Conservation (phyloP, 2,329 filamentous ascomycete species). For the Colletotrichum sp. region DNA sequence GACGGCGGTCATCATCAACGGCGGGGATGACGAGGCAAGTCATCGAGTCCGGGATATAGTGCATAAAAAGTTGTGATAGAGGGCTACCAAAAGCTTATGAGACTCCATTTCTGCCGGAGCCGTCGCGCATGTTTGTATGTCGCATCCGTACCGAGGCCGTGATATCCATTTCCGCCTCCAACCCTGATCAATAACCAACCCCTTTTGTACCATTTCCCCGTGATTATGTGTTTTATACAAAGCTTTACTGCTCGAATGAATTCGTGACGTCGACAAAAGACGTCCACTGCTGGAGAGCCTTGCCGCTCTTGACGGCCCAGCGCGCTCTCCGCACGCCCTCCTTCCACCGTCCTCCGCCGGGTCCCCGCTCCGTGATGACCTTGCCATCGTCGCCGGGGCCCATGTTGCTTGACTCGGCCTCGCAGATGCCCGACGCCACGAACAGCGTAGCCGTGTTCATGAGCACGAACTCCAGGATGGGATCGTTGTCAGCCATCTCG, state of each 20-base stretch:
- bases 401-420: conserved; percentile 81
- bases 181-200: background rate
- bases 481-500: conserved; percentile 76
- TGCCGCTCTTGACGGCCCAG: conserved; percentile 87
- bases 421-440: conserved; percentile 85
- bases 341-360: conserved; percentile 90
- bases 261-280: conserved; percentile 87
- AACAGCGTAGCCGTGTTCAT: conserved; percentile 92
- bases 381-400: conserved; percentile 80
- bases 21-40: conserved; percentile 53
- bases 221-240: background rate
- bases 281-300: conserved; percentile 83
- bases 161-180: background rate
- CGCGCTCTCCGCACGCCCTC: conserved; percentile 87
- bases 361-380: conserved; percentile 82
- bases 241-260: conserved; percentile 17
- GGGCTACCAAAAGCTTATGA: conserved; percentile 16
- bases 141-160: background rate
- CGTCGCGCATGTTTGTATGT: background rate
- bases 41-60: conserved; percentile 1
- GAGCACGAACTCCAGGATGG: conserved; percentile 90
- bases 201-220: background rate
- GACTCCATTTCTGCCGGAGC: conserved; percentile 3
- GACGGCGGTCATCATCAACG: conserved; percentile 24
- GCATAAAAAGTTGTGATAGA: conserved; percentile 21